Percentiles rank a stretch among this genome's conserved stretches.
Conservation (phyloP, 108 stramenopile genomes). For the Bacterosira constricta region DNA sequence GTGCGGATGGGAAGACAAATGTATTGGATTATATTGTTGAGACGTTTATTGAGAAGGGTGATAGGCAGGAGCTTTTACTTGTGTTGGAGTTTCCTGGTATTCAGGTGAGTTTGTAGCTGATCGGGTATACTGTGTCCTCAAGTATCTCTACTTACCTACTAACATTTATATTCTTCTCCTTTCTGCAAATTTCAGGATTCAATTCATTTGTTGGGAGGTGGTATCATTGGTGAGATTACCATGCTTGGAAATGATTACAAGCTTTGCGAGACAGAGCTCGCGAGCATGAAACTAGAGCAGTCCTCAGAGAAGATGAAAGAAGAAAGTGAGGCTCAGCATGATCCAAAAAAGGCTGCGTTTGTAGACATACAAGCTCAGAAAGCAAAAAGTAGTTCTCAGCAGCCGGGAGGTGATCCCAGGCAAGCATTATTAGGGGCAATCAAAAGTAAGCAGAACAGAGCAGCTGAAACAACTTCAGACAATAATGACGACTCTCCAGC, state of each 20-base stretch:
- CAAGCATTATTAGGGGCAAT: constrained; percentile 47
- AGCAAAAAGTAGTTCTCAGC: background rate
- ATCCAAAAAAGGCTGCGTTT: constrained; percentile 46
- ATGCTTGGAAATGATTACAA: constrained; percentile 45
- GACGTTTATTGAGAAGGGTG: constrained; percentile 67
- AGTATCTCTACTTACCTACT: background rate
- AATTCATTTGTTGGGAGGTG: constrained; percentile 62
- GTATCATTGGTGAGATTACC: constrained; percentile 62
- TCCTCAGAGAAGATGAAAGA: constrained; percentile 19
- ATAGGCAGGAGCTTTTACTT: constrained; percentile 59
- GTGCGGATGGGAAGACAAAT: constrained; percentile 90
- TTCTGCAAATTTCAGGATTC: constrained; percentile 42
- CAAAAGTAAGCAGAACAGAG: constrained; percentile 18
- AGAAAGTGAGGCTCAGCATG: constrained; percentile 16
- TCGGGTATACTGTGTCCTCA: background rate
- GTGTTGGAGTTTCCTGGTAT: constrained; percentile 65
- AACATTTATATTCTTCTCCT: background rate
- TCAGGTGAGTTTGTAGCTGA: constrained; percentile 38
- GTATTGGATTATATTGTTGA: constrained; percentile 90
- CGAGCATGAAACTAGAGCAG: constrained; percentile 55
- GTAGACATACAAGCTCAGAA: constrained; percentile 42
- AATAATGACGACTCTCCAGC: background rate
- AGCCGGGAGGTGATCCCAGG: constrained; percentile 19
- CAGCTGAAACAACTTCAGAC: background rate
- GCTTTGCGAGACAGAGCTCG: constrained; percentile 69